phyloP scores from a whole-genome alignment of 345 rosid genomes.

The Brassica cretica region DNA sequence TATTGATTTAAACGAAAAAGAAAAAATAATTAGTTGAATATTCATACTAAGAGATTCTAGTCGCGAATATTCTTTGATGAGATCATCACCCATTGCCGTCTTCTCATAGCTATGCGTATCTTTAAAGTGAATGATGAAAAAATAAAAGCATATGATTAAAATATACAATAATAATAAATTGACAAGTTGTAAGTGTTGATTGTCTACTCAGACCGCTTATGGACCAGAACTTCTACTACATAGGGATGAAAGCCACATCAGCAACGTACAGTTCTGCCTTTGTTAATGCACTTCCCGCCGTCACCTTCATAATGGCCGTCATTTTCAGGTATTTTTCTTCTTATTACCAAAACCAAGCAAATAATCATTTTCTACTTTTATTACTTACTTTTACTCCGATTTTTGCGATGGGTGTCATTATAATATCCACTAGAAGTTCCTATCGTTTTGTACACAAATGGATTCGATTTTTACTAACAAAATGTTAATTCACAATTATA shows the following conservation, averaged over 20 bases:
- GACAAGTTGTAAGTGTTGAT: slow-evolving; percentile 10
- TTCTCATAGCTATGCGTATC: slow-evolving; percentile 2
- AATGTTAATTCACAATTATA: background rate
- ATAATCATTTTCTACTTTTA: background rate
- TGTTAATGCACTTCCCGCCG: slow-evolving; percentile 77
- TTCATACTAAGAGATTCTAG: slow-evolving; percentile 15
- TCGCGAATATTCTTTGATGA: slow-evolving; percentile 19
- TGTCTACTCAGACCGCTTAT: slow-evolving; percentile 70
- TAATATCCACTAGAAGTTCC: background rate
- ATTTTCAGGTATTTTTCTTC: slow-evolving; percentile 62
- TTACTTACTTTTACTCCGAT: background rate
- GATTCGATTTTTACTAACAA: background rate
- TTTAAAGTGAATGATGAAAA: slow-evolving; percentile 20
- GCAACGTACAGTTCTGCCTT: slow-evolving; percentile 81
- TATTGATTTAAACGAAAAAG: background rate
- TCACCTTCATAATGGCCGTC: slow-evolving; percentile 82
- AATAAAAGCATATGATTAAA: slow-evolving; percentile 18
- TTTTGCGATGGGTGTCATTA: background rate
- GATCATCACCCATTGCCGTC: slow-evolving; percentile 21
- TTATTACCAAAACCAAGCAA: slow-evolving; percentile 8
- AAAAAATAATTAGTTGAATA: background rate
- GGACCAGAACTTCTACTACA: slow-evolving; percentile 79
- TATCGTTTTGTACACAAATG: background rate
- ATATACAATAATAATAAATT: background rate
- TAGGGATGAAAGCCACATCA: slow-evolving; percentile 83